phyloP scores from a whole-genome alignment of 371 early-diverging fungal genomes.

The Actinomucor elegans region DNA sequence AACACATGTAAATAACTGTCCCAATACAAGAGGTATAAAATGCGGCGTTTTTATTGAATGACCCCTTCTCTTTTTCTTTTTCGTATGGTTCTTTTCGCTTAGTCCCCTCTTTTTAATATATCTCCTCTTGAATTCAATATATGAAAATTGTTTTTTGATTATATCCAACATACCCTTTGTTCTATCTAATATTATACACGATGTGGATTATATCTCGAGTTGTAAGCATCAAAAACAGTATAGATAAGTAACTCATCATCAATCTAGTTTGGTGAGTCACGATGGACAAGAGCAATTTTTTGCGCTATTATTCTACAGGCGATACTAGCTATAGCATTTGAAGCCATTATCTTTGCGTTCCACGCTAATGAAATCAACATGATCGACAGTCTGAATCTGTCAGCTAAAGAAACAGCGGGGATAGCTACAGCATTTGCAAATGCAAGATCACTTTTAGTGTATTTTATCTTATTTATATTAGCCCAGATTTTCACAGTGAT shows the following conservation, averaged over 20 bases:
- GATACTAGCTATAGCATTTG: constrained; percentile 39
- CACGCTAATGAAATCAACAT: constrained; percentile 38
- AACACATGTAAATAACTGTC: too few relatives aligned
- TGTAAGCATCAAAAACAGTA: constrained; percentile 25
- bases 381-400: constrained; percentile 34
- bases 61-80: constrained; percentile 7
- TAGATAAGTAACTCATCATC: background rate
- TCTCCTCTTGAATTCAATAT: background rate
- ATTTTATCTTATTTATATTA: constrained; percentile 45
- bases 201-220: constrained; percentile 49
- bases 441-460: constrained; percentile 46
- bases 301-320: constrained; percentile 36
- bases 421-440: constrained; percentile 40
- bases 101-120: constrained; percentile 3
- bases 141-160: background rate
- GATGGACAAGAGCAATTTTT: constrained; percentile 49
- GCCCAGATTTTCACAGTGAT: constrained; percentile 45
- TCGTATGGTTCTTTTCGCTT: constrained; percentile 3
- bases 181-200: background rate
- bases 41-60: too few relatives aligned
- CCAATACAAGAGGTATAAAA: too few relatives aligned
- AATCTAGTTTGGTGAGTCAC: constrained; percentile 50
- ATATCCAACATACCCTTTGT: too few relatives aligned
- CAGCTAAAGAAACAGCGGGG: too few relatives aligned
- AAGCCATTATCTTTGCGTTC: constrained; percentile 38